phyloP scores from a whole-genome alignment of 129 eudicot species.

The Daucus carota region DNA sequence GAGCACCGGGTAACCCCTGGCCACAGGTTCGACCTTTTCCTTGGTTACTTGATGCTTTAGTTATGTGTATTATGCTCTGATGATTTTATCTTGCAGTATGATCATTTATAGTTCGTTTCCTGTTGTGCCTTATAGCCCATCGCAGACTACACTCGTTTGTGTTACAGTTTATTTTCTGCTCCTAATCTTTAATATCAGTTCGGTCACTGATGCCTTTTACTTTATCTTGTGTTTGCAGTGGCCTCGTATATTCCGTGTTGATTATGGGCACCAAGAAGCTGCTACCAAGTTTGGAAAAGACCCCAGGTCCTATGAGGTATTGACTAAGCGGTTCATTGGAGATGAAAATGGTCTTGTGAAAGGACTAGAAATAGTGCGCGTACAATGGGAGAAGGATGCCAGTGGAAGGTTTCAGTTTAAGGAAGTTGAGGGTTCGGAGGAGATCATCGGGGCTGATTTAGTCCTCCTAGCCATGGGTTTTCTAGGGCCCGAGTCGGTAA shows the following conservation, averaged over 20 bases:
- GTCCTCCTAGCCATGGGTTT: conserved; percentile 97
- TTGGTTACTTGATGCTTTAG: background rate
- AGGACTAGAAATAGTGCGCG: conserved; percentile 77
- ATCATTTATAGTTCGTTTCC: background rate
- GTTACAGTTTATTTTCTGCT: too few species aligned
- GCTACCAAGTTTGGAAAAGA: conserved; percentile 87
- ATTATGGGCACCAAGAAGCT: conserved; percentile 99
- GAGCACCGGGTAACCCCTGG: conserved; percentile 99
- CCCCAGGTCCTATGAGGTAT: conserved; percentile 84
- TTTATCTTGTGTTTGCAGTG: conserved; percentile 44
- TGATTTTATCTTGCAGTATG: background rate
- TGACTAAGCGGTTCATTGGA: conserved; percentile 84
- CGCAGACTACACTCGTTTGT: too few species aligned
- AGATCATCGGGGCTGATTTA: conserved; percentile 74
- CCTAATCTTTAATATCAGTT: too few species aligned
- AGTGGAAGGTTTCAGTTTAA: conserved; percentile 84
- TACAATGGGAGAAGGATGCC: conserved; percentile 88
- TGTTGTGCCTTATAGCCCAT: background rate
- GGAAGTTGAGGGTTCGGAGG: conserved; percentile 89
- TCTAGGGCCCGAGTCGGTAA: conserved; percentile 96
- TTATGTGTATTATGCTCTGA: background rate
- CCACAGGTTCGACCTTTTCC: conserved; percentile 62
- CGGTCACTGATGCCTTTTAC: background rate
- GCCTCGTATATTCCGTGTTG: conserved; percentile 98
- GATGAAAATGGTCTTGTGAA: conserved; percentile 78